Conservation (phyloP, 108 stramenopile genomes). For the Aurantiochytrium sp. region DNA sequence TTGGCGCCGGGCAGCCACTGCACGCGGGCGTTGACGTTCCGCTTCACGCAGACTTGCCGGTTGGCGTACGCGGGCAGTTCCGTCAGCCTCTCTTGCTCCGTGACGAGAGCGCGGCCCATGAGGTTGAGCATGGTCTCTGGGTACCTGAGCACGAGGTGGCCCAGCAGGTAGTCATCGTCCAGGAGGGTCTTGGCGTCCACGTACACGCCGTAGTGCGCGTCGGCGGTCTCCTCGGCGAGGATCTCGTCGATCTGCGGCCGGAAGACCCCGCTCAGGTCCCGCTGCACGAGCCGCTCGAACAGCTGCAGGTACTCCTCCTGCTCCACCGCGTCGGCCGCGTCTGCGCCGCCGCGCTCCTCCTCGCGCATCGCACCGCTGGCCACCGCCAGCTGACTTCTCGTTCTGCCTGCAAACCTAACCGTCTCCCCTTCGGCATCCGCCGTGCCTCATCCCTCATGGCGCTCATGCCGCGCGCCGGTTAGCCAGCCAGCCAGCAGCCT, state of each 20-base stretch:
- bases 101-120: background rate
- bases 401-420: too few relatives aligned
- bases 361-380: background rate
- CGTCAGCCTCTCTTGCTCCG: background rate
- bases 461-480: too few relatives aligned
- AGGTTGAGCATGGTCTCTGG: constrained; percentile 18
- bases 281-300: background rate
- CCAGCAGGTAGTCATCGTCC: constrained; percentile 18
- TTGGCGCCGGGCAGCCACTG: constrained; percentile 75
- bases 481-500: too few relatives aligned
- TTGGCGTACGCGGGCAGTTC: background rate
- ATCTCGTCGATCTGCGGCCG: background rate
- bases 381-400: too few relatives aligned
- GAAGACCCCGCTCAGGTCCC: background rate
- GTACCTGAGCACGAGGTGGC: constrained; percentile 5
- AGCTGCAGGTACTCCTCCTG: constrained; percentile 22
- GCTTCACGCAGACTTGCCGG: constrained; percentile 24
- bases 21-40: constrained; percentile 77
- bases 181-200: constrained; percentile 19
- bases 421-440: too few relatives aligned
- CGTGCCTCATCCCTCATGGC: too few relatives aligned
- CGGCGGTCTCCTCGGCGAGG: background rate
- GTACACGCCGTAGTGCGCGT: constrained; percentile 25
- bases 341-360: background rate
- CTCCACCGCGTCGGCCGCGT: background rate